Conservation (phyloP, 257 asterid species). For the Solanum ahanhuiri region DNA sequence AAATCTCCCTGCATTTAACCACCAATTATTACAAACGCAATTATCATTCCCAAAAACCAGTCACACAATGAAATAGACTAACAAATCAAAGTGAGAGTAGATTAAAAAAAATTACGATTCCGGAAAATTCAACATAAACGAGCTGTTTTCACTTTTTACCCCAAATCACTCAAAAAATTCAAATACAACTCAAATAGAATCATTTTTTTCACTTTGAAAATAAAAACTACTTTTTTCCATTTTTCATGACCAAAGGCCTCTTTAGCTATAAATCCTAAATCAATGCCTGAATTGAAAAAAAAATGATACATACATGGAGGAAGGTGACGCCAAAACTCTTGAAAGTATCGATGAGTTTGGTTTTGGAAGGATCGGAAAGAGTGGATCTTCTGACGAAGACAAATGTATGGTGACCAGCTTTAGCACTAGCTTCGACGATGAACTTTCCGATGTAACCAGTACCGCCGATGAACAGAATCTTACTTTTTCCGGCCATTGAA, state of each 20-base stretch:
- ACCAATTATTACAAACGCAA: not conserved
- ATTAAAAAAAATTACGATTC: no score
- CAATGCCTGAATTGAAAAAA: not conserved
- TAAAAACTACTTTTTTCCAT: not conserved
- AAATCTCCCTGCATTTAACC: conserved; percentile 37
- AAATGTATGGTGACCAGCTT: conserved; percentile 69
- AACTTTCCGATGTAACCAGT: conserved; percentile 73
- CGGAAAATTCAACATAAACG: not conserved
- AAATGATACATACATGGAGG: conserved; percentile 29
- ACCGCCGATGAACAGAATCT: conserved; percentile 77
- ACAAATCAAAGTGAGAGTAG: no score
- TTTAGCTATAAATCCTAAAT: not conserved
- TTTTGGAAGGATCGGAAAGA: conserved; percentile 48
- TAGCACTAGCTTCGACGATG: conserved; percentile 56
- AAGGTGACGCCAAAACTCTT: conserved; percentile 47
- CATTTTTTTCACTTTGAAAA: not conserved
- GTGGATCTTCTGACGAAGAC: conserved; percentile 44
- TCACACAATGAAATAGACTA: not conserved
- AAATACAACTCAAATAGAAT: not conserved
- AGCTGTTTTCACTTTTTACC: not conserved
- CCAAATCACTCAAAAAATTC: not conserved
- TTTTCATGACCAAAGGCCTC: not conserved
- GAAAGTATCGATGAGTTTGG: conserved; percentile 40
- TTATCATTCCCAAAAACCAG: not conserved
- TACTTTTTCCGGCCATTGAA: conserved; percentile 60